A percentile compares a stretch with the other conserved stretches of the same genome.
phyloP scores from a whole-genome alignment of 2,329 filamentous ascomycete species.

The Anisogramma anomala region DNA sequence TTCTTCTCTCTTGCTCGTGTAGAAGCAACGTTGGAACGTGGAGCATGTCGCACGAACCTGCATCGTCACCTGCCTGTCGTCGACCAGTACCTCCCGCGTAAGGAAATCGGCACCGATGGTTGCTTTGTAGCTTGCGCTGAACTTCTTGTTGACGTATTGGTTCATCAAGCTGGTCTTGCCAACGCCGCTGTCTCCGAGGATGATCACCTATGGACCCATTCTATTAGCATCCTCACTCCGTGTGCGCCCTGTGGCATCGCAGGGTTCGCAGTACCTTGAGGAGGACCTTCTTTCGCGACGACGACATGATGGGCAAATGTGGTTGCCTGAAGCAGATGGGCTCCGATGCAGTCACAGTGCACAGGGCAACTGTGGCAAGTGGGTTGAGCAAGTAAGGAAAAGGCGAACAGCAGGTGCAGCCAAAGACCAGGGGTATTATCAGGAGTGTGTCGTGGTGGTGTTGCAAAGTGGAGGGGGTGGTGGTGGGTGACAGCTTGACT shows the following conservation, averaged over 20 bases:
- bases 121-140: slow-evolving; percentile 98
- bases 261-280: slow-evolving; percentile 55
- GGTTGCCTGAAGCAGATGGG: not conserved
- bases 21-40: no score
- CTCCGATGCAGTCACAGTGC: not conserved
- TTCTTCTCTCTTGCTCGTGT: no score
- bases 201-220: slow-evolving; percentile 63
- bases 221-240: slow-evolving; percentile 3
- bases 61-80: slow-evolving; percentile 96
- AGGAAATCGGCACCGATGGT: slow-evolving; percentile 98
- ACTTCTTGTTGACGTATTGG: slow-evolving; percentile 99
- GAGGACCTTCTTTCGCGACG: slow-evolving; percentile 79
- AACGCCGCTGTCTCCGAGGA: slow-evolving; percentile 96
- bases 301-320: slow-evolving; percentile 47
- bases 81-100: slow-evolving; percentile 93
- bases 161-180: slow-evolving; percentile 99
- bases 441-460: no score
- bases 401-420: no score
- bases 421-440: no score
- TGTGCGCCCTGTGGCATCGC: not conserved
- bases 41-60: slow-evolving; percentile 33
- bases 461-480: no score
- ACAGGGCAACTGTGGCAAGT: not conserved
- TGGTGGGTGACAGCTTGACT: no score
- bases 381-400: no score